Base-by-base conservation (phyloP, 768 basidiomycete species). In the Tephrocybe rancida region DNA sequence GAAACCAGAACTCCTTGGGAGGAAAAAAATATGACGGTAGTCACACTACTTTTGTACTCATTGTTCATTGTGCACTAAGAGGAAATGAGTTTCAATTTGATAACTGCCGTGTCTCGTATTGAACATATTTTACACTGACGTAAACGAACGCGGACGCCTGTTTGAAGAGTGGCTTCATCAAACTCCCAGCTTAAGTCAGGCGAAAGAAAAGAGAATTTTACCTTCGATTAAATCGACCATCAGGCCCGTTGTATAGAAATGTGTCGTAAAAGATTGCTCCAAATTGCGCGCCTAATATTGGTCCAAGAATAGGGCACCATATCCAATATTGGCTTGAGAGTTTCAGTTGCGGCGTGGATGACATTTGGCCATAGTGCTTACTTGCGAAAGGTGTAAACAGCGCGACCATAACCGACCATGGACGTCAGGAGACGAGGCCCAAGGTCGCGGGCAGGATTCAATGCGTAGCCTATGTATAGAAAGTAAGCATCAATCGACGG, bases 371-470 rank as follows among this genome's bases (percentile, higher is more conserved):
- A 34, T 38, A 64, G 59, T 65, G 67, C 80, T 42, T 67, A 81
- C 75, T 70, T 73, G 57, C 75, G 64, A 56, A 71, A 77, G 10
- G 67, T 71, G 53, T 67, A 78, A 8, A 78, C 73, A 47, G 68
- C 64, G 32, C 66, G 73, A 27, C 87, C 87, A 60, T 88, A 90
- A 2, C 88, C 88, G 7, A 80, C 86, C 77, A 88, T 84, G 4
- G 87, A 79, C 1, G 86, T 87, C 60, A 88, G 67, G 46, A 90
- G 68, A 24, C 88, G 78, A 6, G 88, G 88, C 16, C 88, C 88
- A 30, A 76, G 67, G 58, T 76, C 64, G 49, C 72, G 67, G n/a
- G 71, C 67, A 32, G 71, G 70, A 57, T 74, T 74, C 7, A 74
- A 47, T 5, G 72, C 73, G 53, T 70, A 73, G 14, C 61, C 73